These are phyloP conservation scores for Ramalina intermedia DNA, from an alignment of 495 filamentous ascomycete species.

Conservation along the genomic window DNA sequence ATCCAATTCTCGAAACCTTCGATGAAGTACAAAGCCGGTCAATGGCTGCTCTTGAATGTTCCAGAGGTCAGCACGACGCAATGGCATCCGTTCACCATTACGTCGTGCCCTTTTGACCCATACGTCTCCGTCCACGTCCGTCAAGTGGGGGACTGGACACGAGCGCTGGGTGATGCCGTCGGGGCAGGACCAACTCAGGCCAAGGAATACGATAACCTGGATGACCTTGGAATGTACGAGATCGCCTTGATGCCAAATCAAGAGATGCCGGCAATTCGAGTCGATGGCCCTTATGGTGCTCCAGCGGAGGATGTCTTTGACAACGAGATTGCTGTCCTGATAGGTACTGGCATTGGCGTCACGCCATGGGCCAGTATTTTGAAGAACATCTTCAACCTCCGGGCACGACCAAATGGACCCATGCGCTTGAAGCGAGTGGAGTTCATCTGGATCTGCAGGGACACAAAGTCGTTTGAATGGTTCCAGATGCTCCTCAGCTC, in stretches of 20 bases:
- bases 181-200: conserved; percentile 75
- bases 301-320: conserved; percentile 95
- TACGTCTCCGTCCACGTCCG: conserved; percentile 91
- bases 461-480: conserved; percentile 95
- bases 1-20: conserved; percentile 92
- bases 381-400: conserved; percentile 97
- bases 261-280: conserved; percentile 71
- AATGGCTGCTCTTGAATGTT: conserved; percentile 93
- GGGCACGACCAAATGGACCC: conserved; percentile 70
- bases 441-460: conserved; percentile 98
- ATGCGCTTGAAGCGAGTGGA: conserved; percentile 84
- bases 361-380: conserved; percentile 96
- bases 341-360: conserved; percentile 94
- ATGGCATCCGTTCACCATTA: conserved; percentile 99
- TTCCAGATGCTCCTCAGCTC: conserved; percentile 88
- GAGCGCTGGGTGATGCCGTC: conserved; percentile 74
- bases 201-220: conserved; percentile 75
- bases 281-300: conserved; percentile 94
- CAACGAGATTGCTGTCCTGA: conserved; percentile 93
- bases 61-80: conserved; percentile 76
- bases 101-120: conserved; percentile 88
- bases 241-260: conserved; percentile 89
- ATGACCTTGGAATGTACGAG: conserved; percentile 95
- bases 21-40: conserved; percentile 96
- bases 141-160: conserved; percentile 94